phyloP scores from a whole-genome alignment of 148 eudicot species.

The Beta vulgaris region DNA sequence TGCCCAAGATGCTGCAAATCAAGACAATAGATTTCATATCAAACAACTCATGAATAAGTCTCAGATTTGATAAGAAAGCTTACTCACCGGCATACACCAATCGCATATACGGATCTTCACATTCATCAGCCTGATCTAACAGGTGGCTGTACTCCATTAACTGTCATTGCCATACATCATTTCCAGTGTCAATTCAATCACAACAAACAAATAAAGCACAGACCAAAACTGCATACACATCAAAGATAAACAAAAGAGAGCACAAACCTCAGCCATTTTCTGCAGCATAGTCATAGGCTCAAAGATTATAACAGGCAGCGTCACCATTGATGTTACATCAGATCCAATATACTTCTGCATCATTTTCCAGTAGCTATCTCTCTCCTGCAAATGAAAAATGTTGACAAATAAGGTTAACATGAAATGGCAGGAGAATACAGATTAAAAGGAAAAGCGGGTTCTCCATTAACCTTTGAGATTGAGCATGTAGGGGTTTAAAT shows the following conservation, averaged over 20 bases:
- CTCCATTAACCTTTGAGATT: not conserved
- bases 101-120: conserved; percentile 94
- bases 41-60: conserved; percentile 2
- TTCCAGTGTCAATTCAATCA: conserved; percentile 13
- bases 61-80: conserved; percentile 4
- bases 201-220: conserved; percentile 7
- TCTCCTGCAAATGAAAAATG: conserved; percentile 50
- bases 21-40: conserved; percentile 3
- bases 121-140: conserved; percentile 83
- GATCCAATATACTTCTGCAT: conserved; percentile 95
- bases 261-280: conserved; percentile 96
- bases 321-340: conserved; percentile 97
- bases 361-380: conserved; percentile 91
- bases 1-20: conserved; percentile 73
- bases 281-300: conserved; percentile 99
- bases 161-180: conserved; percentile 42
- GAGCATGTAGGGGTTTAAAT: not conserved
- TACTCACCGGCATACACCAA: conserved; percentile 83
- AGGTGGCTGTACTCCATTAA: conserved; percentile 92
- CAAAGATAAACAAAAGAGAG: conserved; percentile 1
- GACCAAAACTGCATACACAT: not conserved
- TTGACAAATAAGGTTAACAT: not conserved
- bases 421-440: not conserved
- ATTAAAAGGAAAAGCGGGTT: not conserved
- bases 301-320: conserved; percentile 91